Evolutionary conservation across 768 basidiomycete species (phyloP), one percentile per base, ranked within the genome.

Genomic region (Hypholoma fasciculare): DNA sequence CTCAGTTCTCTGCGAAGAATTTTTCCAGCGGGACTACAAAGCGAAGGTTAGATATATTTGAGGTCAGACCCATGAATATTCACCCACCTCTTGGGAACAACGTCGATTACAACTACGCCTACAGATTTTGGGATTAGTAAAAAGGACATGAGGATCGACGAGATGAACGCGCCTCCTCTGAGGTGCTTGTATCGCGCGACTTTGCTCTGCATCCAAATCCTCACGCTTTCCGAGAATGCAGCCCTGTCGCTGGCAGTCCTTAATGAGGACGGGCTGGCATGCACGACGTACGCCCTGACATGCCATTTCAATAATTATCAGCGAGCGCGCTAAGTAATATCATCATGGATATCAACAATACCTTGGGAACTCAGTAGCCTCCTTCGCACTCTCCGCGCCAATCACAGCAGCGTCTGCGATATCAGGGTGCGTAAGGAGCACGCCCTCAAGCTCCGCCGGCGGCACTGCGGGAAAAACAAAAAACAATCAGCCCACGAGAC

Each of bases 281-380:
- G 83, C 12, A 86, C 88, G 42, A 89, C 71, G 59, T 89, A 90
- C 12, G 85, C 89, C 57, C 88, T 87, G 51, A 7, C 20, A 23
- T 12, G 26, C 4, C n/a, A 9, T 50, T 54, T 19, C n/a, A n/a
- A n/a, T n/a, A n/a, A n/a, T n/a, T 9, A 40, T 16, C 14, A 23
- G 16, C 38, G 37, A n/a, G 4, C 13, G 40, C 7, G 6, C 23
- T 49, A 37, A 56, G 13, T 23, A n/a, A n/a, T n/a, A n/a, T n/a
- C n/a, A 23, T 23, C 19, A 16, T 1, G 13, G 4, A 36, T 19
- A 2, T 23, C 23, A 23, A 16, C 27, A 75, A 46, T 20, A 87
- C 85, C 89, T 82, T 1, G 93, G 94, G 4, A 93, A 76, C 71
- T 96, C 94, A 0, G 94, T 92, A 2, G 86, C 88, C 63, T 92